These are phyloP conservation scores for Saccharomycopsis olivae DNA, from an alignment of 805 yeast species.

Conservation along the genomic window DNA sequence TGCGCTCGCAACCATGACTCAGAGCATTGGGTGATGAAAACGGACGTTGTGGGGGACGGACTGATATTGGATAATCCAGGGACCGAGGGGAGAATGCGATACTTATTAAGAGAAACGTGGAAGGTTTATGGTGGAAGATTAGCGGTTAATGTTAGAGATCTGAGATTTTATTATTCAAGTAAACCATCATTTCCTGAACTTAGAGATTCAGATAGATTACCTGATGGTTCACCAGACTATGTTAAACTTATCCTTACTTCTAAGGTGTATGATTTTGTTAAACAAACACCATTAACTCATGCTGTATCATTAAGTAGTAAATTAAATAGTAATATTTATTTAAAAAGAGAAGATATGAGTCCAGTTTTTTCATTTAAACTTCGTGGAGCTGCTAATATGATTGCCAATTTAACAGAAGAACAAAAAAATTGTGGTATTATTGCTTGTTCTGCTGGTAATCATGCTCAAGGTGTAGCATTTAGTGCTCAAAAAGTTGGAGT, in stretches of 20 bases:
- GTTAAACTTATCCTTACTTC: constrained; percentile 84
- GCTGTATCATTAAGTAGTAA: constrained; percentile 69
- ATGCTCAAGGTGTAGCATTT: constrained; percentile 97
- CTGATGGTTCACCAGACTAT: constrained; percentile 78
- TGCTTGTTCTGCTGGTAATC: constrained; percentile 98
- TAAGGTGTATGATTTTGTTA: constrained; percentile 87
- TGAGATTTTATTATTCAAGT: too few relatives aligned
- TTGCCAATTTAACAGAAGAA: constrained; percentile 60
- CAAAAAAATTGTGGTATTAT: constrained; percentile 76
- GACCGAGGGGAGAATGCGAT: too few relatives aligned
- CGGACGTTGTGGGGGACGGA: too few relatives aligned
- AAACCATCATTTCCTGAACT: constrained; percentile 2
- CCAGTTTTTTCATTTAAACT: constrained; percentile 95
- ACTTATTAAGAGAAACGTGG: too few relatives aligned
- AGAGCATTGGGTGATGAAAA: too few relatives aligned
- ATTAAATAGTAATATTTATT: constrained; percentile 60
- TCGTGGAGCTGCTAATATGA: constrained; percentile 97
- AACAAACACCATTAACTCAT: constrained; percentile 74
- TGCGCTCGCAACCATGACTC: too few relatives aligned
- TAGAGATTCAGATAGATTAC: constrained; percentile 8
- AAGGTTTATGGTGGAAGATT: too few relatives aligned
- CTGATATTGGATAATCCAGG: too few relatives aligned
- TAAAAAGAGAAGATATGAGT: constrained; percentile 86
- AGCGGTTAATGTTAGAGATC: too few relatives aligned
- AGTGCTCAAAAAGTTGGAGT: constrained; percentile 78